phyloP scores from a whole-genome alignment of 2,329 filamentous ascomycete species.

The Amauroascus niger region DNA sequence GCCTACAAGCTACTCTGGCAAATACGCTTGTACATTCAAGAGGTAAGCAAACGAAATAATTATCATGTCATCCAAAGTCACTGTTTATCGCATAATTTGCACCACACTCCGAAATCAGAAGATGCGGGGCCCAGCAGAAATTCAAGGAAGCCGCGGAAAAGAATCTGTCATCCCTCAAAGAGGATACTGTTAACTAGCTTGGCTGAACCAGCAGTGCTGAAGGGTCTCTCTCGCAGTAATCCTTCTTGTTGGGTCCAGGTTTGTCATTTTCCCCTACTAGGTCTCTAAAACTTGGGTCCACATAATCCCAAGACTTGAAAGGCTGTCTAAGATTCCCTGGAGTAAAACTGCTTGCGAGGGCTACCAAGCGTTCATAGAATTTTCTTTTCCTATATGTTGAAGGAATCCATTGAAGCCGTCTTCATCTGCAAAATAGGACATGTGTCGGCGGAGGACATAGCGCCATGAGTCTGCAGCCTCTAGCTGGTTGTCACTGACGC shows the following conservation, averaged over 20 bases:
- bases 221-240: constrained; percentile 29
- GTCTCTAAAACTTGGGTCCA: constrained; percentile 30
- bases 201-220: constrained; percentile 25
- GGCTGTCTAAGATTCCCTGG: constrained; percentile 34
- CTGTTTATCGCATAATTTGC: too few species aligned
- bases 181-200: constrained; percentile 10
- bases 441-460: constrained; percentile 27
- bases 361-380: constrained; percentile 34
- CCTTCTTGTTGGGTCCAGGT: constrained; percentile 25
- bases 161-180: background rate
- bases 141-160: background rate
- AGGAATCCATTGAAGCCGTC: constrained; percentile 35
- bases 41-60: too few species aligned
- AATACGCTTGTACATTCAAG: too few species aligned
- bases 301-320: constrained; percentile 32
- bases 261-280: constrained; percentile 26
- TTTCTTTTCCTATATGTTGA: constrained; percentile 33
- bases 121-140: background rate
- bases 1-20: too few species aligned
- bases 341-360: constrained; percentile 33
- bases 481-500: constrained; percentile 20
- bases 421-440: constrained; percentile 41
- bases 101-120: too few species aligned
- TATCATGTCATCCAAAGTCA: too few species aligned
- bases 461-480: constrained; percentile 21